Percentiles rank a stretch among this genome's conserved stretches.
These are phyloP conservation scores for Butyriboletus loyo DNA, from an alignment of 768 basidiomycete species.

Conservation along the genomic window DNA sequence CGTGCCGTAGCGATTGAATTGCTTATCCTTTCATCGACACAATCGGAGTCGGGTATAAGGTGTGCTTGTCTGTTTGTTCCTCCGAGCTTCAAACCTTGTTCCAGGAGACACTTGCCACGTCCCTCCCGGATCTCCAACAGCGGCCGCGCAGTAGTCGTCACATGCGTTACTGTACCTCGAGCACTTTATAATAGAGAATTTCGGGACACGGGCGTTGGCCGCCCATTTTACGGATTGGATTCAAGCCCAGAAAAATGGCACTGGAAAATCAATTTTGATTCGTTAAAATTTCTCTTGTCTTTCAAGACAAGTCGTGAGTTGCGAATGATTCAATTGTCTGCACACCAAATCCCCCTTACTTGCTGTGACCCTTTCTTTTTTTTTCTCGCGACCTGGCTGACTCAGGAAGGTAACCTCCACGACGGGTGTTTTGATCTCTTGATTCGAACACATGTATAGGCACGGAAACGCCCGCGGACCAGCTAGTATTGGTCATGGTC, in stretches of 20 bases:
- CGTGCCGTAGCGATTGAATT: slow-evolving; percentile 29
- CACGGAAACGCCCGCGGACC: slow-evolving; percentile 18
- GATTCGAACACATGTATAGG: slow-evolving; percentile 3
- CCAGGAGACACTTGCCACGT: slow-evolving; percentile 1
- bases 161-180: background rate
- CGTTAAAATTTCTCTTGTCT: background rate
- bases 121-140: background rate
- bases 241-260: slow-evolving; percentile 11
- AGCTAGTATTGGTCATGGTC: background rate
- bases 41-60: slow-evolving; percentile 23
- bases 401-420: slow-evolving; percentile 8
- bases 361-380: background rate
- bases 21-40: slow-evolving; percentile 14
- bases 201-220: background rate
- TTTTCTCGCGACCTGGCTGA: slow-evolving; percentile 7
- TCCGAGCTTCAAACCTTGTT: slow-evolving; percentile 21
- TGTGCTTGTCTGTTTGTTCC: slow-evolving; percentile 14
- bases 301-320: slow-evolving; percentile 1
- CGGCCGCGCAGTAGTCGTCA: slow-evolving; percentile 13
- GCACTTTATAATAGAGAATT: background rate
- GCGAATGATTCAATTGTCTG: slow-evolving; percentile 8
- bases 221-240: slow-evolving; percentile 13
- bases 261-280: background rate
- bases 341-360: background rate
- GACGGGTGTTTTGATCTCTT: slow-evolving; percentile 6